Base-by-base conservation (phyloP, 2,329 filamentous ascomycete species). In the Aspergillus ochraceus region DNA sequence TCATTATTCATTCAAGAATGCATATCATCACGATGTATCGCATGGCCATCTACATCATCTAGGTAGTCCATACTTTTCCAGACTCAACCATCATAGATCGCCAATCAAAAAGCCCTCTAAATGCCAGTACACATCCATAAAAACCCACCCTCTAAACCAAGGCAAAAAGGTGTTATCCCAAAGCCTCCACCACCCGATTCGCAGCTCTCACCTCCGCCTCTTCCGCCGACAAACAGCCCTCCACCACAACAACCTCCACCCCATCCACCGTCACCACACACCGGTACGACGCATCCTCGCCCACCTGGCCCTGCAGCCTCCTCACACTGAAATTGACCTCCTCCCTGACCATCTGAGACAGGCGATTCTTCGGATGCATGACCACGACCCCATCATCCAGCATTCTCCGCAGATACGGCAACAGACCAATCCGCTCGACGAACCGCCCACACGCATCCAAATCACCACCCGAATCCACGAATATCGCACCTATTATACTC, bases 401-500 rank as follows among this genome's bases (percentile, higher is more conserved):
- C 11, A 92, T 77, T 2, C 87, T 81, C 0, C 84, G 77, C 59
- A 96, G 74, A 64, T 86, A 86, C 0, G 76, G 71, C 45, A 92
- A 64, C 4, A 97, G 79, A 0, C 91, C 91, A 3, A 92, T 77
- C 0, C 79, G 77, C 49, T 84, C 81, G 0, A 91, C 72, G 42
- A 97, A 81, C 0, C 55, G 69, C 53, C 83, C 79, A 67, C 91
- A 96, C 0, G 71, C 73, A 0, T 78, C 78, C 14, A 91, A 70
- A 1, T 84, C 81, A 0, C 89, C 90, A 0, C 82, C 66, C 0
- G 83, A 90, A 72, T 98, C 95, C 20, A 97, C 80, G 80, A 90
- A 97, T 0, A 97, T 82, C 0, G 92, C 93, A 0, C 91, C 94
- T 0, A 98, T 75, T 0, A 96, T 72, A 32, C 86, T 85, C 77